These are phyloP conservation scores for Rutstroemia sp. DNA, from an alignment of 2,329 filamentous ascomycete genomes.

Conservation along the genomic window DNA sequence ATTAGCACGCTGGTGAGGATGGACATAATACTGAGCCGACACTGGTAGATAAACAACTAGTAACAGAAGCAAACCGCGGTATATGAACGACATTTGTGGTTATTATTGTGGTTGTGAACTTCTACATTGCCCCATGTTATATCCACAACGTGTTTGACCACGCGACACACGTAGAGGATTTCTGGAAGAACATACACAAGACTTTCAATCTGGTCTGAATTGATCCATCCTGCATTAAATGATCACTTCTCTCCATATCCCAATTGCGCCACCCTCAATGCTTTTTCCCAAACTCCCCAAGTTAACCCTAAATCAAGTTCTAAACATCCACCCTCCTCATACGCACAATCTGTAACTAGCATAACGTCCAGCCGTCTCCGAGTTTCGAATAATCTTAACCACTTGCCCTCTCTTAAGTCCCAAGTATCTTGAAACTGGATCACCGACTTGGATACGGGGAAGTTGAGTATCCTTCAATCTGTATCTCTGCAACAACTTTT, in stretches of 20 bases:
- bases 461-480: slow-evolving; percentile 96
- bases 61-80: too few species aligned
- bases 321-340: slow-evolving; percentile 28
- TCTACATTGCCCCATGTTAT: too few species aligned
- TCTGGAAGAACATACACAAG: too few species aligned
- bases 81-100: too few species aligned
- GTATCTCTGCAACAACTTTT: slow-evolving; percentile 77
- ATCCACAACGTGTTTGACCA: background rate
- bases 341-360: slow-evolving; percentile 80
- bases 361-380: slow-evolving; percentile 92
- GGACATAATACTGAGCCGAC: too few species aligned
- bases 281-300: slow-evolving; percentile 17
- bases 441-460: slow-evolving; percentile 81
- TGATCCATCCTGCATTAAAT: background rate
- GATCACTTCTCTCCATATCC: background rate
- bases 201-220: background rate
- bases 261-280: slow-evolving; percentile 5
- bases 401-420: slow-evolving; percentile 88
- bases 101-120: too few species aligned
- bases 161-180: background rate
- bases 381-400: slow-evolving; percentile 95
- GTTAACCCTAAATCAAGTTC: slow-evolving; percentile 11
- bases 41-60: too few species aligned
- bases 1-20: too few species aligned
- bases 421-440: slow-evolving; percentile 88